Percentiles rank a stretch among this genome's conserved stretches.
These are phyloP conservation scores for Hygrocybe coccinea DNA, from an alignment of 768 basidiomycete species.

Conservation along the genomic window DNA sequence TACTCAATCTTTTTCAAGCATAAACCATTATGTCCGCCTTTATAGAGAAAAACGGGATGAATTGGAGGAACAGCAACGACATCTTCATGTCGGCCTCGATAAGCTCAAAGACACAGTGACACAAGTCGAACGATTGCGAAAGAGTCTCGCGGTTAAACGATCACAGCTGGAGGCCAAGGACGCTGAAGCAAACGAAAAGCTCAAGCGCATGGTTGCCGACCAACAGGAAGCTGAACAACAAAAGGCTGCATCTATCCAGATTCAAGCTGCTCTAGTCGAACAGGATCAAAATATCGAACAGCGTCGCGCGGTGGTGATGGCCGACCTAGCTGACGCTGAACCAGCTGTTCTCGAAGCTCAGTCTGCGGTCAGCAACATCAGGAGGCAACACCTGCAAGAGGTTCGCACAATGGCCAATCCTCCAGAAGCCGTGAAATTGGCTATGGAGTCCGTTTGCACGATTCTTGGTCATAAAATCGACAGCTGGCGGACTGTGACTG, in stretches of 20 bases:
- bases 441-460: conserved; percentile 98
- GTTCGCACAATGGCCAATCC: conserved; percentile 98
- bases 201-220: conserved; percentile 95
- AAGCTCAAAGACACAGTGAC: conserved; percentile 94
- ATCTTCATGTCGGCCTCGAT: conserved; percentile 95
- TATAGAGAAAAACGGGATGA: conserved; percentile 97
- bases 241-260: conserved; percentile 93
- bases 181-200: conserved; percentile 92
- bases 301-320: conserved; percentile 83
- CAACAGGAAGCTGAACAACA: conserved; percentile 99
- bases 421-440: conserved; percentile 93
- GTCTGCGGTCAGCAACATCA: conserved; percentile 95
- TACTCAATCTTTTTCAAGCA: conserved; percentile 44
- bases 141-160: conserved; percentile 91
- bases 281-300: conserved; percentile 88
- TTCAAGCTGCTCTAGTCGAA: conserved; percentile 87
- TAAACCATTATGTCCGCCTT: conserved; percentile 93
- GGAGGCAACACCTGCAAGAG: conserved; percentile 91
- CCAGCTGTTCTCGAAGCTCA: conserved; percentile 95
- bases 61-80: conserved; percentile 96
- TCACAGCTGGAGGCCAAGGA: conserved; percentile 91
- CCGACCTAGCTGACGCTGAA: conserved; percentile 94
- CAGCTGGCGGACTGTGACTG: conserved; percentile 92
- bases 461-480: conserved; percentile 96
- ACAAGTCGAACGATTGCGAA: conserved; percentile 93